These are phyloP conservation scores for Fusarium circinatum DNA, from an alignment of 2,329 filamentous ascomycete species.

Conservation along the genomic window DNA sequence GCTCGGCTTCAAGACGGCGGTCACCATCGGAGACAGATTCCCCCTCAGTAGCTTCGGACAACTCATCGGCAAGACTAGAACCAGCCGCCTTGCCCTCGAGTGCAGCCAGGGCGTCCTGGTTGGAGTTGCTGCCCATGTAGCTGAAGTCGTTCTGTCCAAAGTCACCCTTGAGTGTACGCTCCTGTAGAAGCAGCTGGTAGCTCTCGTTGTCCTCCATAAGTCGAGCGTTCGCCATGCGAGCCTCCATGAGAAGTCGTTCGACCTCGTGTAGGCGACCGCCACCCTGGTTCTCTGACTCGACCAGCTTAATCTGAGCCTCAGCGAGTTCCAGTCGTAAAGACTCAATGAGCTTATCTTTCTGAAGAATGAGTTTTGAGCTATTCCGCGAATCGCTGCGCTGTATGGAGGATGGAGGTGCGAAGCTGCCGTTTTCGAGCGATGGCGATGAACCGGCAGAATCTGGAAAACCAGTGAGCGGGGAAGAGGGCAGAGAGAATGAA, in stretches of 20 bases:
- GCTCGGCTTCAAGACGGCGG: constrained; percentile 79
- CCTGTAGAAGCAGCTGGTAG: constrained; percentile 92
- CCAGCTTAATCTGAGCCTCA: constrained; percentile 93
- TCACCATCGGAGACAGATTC: constrained; percentile 64
- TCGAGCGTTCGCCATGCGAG: constrained; percentile 93
- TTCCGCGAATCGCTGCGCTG: constrained; percentile 90
- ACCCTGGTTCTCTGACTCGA: constrained; percentile 92
- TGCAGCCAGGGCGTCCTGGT: constrained; percentile 72
- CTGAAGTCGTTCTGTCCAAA: constrained; percentile 86
- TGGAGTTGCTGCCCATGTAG: constrained; percentile 68
- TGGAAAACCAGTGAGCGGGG: constrained; percentile 36
- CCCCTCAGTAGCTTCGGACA: constrained; percentile 73
- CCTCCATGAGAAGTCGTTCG: constrained; percentile 90
- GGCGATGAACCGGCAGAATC: constrained; percentile 67
- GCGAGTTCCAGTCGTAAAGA: constrained; percentile 90
- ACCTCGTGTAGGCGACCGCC: constrained; percentile 88
- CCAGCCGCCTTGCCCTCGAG: constrained; percentile 65
- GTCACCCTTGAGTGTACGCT: constrained; percentile 95
- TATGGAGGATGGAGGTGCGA: constrained; percentile 85
- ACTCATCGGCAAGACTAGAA: constrained; percentile 85
- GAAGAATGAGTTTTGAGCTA: constrained; percentile 87
- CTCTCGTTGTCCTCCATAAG: constrained; percentile 99
- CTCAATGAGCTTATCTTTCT: constrained; percentile 97
- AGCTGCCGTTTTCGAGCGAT: constrained; percentile 78
- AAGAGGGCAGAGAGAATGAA: background rate